These are phyloP conservation scores for Myriosclerotinia curreyana DNA, from an alignment of 2,329 filamentous ascomycete species.

Conservation along the genomic window DNA sequence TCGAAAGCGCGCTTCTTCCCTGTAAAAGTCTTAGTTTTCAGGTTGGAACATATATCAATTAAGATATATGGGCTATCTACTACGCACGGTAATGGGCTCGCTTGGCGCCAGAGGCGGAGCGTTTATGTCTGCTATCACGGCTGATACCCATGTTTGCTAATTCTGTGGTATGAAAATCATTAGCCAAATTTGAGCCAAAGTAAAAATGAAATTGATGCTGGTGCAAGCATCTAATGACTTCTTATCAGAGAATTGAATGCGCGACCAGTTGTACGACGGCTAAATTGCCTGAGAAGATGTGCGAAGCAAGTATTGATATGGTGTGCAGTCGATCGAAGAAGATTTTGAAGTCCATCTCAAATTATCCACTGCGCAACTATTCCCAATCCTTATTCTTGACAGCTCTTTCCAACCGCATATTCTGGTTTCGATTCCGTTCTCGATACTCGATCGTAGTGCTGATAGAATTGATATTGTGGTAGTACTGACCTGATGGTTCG, in stretches of 20 bases:
- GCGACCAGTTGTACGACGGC: constrained; percentile 7
- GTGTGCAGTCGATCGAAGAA: constrained; percentile 14
- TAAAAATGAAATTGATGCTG: not conserved
- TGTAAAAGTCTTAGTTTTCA: constrained; percentile 55
- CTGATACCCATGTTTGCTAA: constrained; percentile 98
- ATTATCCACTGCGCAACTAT: constrained; percentile 8
- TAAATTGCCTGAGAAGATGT: not conserved
- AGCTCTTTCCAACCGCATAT: not conserved
- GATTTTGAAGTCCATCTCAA: constrained; percentile 5
- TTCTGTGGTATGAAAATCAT: constrained; percentile 48
- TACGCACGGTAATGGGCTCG: constrained; percentile 83
- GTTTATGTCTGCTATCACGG: constrained; percentile 99
- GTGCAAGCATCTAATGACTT: not conserved
- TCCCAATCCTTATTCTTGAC: constrained; percentile 9
- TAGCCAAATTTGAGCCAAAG: constrained; percentile 27
- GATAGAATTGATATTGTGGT: constrained; percentile 13
- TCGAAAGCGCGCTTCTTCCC: constrained; percentile 99
- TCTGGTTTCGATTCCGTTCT: constrained; percentile 9
- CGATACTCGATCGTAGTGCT: constrained; percentile 6
- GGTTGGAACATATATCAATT: constrained; percentile 68
- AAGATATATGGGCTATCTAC: constrained; percentile 65
- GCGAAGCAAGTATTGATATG: constrained; percentile 17
- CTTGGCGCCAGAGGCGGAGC: constrained; percentile 98
- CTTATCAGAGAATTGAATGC: constrained; percentile 11
- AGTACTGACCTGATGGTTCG: constrained; percentile 49